Conservation (phyloP, 1,284 basidiomycete genomes). For the Coniferiporia sulphurascens region DNA sequence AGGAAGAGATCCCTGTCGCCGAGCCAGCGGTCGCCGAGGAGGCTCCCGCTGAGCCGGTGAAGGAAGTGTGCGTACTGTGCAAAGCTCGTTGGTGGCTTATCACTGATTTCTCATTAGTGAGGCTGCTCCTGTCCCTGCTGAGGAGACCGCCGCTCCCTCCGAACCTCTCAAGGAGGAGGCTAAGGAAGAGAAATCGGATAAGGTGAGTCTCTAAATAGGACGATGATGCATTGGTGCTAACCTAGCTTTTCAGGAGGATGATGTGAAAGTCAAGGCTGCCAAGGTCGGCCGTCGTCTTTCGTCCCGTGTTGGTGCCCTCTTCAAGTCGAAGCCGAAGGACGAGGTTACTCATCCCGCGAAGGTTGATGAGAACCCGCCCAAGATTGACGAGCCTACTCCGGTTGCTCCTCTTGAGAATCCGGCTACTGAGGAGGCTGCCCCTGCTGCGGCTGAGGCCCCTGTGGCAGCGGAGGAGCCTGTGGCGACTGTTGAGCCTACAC, state of each 20-base stretch:
- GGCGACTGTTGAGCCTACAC: conserved; percentile 28
- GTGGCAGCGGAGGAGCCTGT: conserved; percentile 29
- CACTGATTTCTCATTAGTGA: conserved; percentile 18
- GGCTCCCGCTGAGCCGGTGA: conserved; percentile 43
- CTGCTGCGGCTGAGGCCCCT: conserved; percentile 31
- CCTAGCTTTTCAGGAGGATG: neutral
- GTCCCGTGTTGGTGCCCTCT: conserved; percentile 69
- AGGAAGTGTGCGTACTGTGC: conserved; percentile 47
- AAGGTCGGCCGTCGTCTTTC: conserved; percentile 77
- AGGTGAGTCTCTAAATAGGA: conserved; percentile 29
- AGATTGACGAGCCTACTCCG: conserved; percentile 69
- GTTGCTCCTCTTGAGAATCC: conserved; percentile 76
- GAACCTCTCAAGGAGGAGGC: conserved; percentile 31
- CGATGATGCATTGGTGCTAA: neutral
- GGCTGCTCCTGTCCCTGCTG: conserved; percentile 23
- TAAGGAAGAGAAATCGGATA: conserved; percentile 57
- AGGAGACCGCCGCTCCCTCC: conserved; percentile 27
- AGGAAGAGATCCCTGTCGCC: conserved; percentile 31
- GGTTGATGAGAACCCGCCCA: conserved; percentile 78
- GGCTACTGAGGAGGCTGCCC: conserved; percentile 37
- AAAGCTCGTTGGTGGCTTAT: neutral
- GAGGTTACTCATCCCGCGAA: conserved; percentile 71
- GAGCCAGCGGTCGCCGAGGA: conserved; percentile 32
- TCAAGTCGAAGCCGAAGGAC: conserved; percentile 65
- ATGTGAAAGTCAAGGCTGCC: conserved; percentile 33